A percentile compares a stretch with the other conserved stretches of the same genome.
phyloP scores from a whole-genome alignment of 2,329 filamentous ascomycete genomes.

The Cladosporium sp. region DNA sequence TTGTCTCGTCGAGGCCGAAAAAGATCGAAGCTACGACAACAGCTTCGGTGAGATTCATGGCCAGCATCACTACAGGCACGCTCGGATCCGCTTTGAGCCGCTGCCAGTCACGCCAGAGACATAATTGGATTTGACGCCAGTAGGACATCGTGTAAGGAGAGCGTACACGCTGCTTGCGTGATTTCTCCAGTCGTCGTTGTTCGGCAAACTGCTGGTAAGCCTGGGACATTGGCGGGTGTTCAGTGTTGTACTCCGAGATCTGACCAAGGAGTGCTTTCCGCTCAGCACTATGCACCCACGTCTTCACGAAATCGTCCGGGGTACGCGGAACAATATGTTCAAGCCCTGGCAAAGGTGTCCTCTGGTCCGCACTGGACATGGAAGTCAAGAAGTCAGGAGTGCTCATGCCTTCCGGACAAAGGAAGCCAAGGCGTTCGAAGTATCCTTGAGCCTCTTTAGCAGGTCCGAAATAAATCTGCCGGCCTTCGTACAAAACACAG shows the following conservation, averaged over 20 bases:
- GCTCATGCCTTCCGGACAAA: constrained; percentile 70
- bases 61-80: constrained; percentile 63
- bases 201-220: constrained; percentile 44
- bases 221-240: constrained; percentile 49
- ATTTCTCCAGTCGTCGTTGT: constrained; percentile 44
- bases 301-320: constrained; percentile 63
- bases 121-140: constrained; percentile 70
- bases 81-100: constrained; percentile 73
- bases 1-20: constrained; percentile 66
- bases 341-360: constrained; percentile 56
- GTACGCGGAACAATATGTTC: constrained; percentile 63
- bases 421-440: constrained; percentile 70
- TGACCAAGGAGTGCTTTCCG: constrained; percentile 45
- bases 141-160: constrained; percentile 81
- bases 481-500: constrained; percentile 66
- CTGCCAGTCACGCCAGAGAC: constrained; percentile 73
- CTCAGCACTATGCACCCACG: constrained; percentile 49
- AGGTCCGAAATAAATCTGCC: constrained; percentile 71
- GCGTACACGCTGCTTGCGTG: constrained; percentile 53
- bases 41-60: constrained; percentile 71
- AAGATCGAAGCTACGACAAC: constrained; percentile 76
- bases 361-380: constrained; percentile 63
- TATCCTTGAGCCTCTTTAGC: constrained; percentile 66
- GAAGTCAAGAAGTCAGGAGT: constrained; percentile 76
- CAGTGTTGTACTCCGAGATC: constrained; percentile 52